phyloP scores from a whole-genome alignment of 495 filamentous ascomycete species.

The Penicillium turbatum region DNA sequence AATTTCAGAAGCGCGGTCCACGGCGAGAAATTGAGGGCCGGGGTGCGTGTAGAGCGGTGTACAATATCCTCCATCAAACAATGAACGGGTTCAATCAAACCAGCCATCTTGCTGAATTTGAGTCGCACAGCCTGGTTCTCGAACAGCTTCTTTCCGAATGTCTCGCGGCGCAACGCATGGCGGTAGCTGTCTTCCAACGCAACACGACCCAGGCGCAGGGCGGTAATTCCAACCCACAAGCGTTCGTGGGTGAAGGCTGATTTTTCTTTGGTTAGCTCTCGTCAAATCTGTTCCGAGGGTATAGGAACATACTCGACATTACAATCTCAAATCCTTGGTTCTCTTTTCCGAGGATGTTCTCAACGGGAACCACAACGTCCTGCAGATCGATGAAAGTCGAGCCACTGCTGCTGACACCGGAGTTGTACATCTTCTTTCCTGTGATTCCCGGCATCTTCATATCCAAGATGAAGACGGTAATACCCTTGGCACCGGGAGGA shows the following conservation, averaged over 20 bases:
- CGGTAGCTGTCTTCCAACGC: slow-evolving; percentile 16
- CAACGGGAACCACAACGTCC: slow-evolving; percentile 67
- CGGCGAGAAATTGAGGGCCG: slow-evolving; percentile 8
- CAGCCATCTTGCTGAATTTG: slow-evolving; percentile 12
- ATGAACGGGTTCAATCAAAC: slow-evolving; percentile 12
- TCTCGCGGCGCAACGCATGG: slow-evolving; percentile 14
- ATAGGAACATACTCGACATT: slow-evolving; percentile 36
- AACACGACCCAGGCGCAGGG: slow-evolving; percentile 13
- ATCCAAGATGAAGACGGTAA: slow-evolving; percentile 13
- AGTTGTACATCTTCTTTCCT: slow-evolving; percentile 14
- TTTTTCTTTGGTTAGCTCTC: not conserved
- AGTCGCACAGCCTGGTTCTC: slow-evolving; percentile 15
- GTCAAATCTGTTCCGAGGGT: not conserved
- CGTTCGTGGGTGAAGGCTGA: slow-evolving; percentile 16
- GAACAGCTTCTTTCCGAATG: slow-evolving; percentile 14
- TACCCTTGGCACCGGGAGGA: slow-evolving; percentile 8
- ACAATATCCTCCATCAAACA: slow-evolving; percentile 14
- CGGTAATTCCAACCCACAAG: slow-evolving; percentile 17
- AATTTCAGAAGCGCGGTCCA: slow-evolving; percentile 17
- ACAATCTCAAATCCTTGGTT: slow-evolving; percentile 74
- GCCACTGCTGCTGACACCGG: slow-evolving; percentile 17
- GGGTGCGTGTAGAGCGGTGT: slow-evolving; percentile 9
- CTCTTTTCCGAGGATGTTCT: slow-evolving; percentile 69
- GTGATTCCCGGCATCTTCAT: slow-evolving; percentile 10
- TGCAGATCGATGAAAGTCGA: slow-evolving; percentile 71